Base-by-base conservation (phyloP, 2,329 filamentous ascomycete genomes). In the Escovopsis sp. region DNA sequence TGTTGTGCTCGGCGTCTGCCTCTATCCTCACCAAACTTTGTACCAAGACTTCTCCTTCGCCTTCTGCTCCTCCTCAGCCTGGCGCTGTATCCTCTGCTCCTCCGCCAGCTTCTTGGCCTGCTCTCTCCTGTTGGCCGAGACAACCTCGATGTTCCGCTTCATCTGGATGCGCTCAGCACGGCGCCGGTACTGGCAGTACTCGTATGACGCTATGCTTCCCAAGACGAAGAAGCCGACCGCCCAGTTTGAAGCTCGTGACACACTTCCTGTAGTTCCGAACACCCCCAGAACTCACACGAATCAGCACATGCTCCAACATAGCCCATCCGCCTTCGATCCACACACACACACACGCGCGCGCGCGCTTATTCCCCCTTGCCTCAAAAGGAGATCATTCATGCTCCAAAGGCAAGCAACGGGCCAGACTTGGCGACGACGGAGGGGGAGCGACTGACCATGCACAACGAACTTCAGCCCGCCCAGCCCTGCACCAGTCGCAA, bases 141-240 rank as follows among this genome's bases (percentile, higher is more conserved):
- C 62, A 31, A 68, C 75, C 56, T 94, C 85, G 42, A 94, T 81
- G 4, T 84, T 84, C 49, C 86, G 71, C 58, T 83, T 82, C 79
- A 98, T 89, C 47, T 85, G 82, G 47, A 79, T 76, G 52, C 80
- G 75, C 62, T 96, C 89, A 46, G 81, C 71, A 38, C 74, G 69
- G 45, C 87, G 72, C 47, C 74, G 72, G 50, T 79, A 79, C 54
- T 87, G 79, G 63, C 89, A 96, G 54, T 82, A 86, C 62, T 95
- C 85, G 62, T 87, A 91, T 39, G 81, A 80, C 27, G 72, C 70
- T 37, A 82, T 67, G n/a, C 82, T 79, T 7, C 73, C 74, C 15
- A 81, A 57, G 20, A 80, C 68, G 58, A 91, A 94, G 31, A 76
- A 70, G 7, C 79, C 84, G 6, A 91, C 86, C 0, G 86, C 87